Evolutionary conservation across 768 basidiomycete species (phyloP).

Genomic region (Agaricus subrufescens): DNA sequence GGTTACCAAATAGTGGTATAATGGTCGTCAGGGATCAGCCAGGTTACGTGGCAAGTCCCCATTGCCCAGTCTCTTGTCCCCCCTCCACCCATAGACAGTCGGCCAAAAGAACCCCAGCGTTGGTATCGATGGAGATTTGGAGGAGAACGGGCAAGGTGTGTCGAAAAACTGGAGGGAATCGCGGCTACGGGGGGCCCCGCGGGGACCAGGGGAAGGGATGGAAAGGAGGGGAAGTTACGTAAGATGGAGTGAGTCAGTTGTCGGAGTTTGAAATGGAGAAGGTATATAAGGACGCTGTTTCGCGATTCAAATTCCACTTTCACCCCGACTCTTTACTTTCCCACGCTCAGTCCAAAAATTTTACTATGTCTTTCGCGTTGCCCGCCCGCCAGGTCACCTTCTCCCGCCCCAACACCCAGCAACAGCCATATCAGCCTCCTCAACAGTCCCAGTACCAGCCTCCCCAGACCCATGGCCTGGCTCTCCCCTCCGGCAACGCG

Average conservation of each 20-base stretch:
- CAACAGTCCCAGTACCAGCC: slow-evolving; percentile 37
- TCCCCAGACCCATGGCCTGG: slow-evolving; percentile 38
- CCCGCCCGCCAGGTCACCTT: slow-evolving; percentile 79
- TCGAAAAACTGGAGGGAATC: slow-evolving; percentile 8
- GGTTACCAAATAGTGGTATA: slow-evolving; percentile 9
- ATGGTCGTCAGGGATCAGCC: slow-evolving; percentile 13
- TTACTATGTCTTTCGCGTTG: slow-evolving; percentile 56
- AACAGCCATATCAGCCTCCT: slow-evolving; percentile 40
- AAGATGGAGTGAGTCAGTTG: slow-evolving; percentile 32
- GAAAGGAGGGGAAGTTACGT: slow-evolving; percentile 38
- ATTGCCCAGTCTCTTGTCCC: not conserved
- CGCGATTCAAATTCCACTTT: slow-evolving; percentile 24
- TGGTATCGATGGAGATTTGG: not conserved
- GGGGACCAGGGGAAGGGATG: slow-evolving; percentile 16
- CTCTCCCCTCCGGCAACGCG: slow-evolving; percentile 55
- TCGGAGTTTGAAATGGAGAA: slow-evolving; percentile 40
- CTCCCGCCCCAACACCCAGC: slow-evolving; percentile 53
- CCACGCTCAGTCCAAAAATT: slow-evolving; percentile 33
- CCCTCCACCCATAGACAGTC: not conserved
- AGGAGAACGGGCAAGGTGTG: slow-evolving; percentile 12
- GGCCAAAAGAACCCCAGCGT: not conserved
- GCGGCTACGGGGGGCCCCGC: slow-evolving; percentile 8
- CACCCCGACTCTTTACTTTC: slow-evolving; percentile 31
- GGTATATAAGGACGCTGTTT: slow-evolving; percentile 41
- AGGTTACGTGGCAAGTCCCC: slow-evolving; percentile 1